Evolutionary conservation across 768 basidiomycete genomes (phyloP).

Genomic region (Ramaria sp.): DNA sequence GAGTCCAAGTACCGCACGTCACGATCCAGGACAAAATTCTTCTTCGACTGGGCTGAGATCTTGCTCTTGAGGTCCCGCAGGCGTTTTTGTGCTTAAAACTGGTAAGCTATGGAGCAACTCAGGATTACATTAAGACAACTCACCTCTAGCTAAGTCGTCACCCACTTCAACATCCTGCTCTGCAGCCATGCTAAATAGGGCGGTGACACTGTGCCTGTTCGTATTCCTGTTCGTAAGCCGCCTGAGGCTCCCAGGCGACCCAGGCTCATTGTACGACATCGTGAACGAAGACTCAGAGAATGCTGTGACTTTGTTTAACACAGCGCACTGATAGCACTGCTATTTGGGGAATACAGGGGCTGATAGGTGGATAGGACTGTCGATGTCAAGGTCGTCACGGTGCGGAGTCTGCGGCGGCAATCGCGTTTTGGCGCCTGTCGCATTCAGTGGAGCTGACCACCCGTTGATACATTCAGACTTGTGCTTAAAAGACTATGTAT

Average conservation of each 20-base stretch:
- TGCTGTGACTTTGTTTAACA: neutral
- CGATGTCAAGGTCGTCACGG: neutral
- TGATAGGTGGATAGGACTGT: neutral
- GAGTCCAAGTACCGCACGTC: constrained; percentile 98
- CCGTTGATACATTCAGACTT: too few relatives aligned
- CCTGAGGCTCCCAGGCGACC: constrained; percentile 56
- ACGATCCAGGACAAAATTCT: constrained; percentile 98
- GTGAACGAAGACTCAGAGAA: neutral
- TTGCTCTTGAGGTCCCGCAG: constrained; percentile 91
- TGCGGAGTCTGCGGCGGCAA: constrained; percentile 8
- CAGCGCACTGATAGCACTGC: neutral
- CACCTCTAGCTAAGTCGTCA: constrained; percentile 91
- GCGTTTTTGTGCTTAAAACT: constrained; percentile 78
- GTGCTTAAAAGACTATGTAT: too few relatives aligned
- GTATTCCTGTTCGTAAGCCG: constrained; percentile 87
- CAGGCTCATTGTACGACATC: constrained; percentile 37
- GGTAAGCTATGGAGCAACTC: neutral
- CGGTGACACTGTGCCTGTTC: constrained; percentile 93
- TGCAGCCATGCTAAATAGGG: constrained; percentile 94
- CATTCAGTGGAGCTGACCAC: neutral
- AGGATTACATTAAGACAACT: constrained; percentile 17
- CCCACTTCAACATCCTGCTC: constrained; percentile 98
- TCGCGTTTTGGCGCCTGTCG: neutral
- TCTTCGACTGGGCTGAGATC: constrained; percentile 98
- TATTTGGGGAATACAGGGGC: neutral